phyloP scores from a whole-genome alignment of 1,284 basidiomycete species.

The Sporisorium exsertum region DNA sequence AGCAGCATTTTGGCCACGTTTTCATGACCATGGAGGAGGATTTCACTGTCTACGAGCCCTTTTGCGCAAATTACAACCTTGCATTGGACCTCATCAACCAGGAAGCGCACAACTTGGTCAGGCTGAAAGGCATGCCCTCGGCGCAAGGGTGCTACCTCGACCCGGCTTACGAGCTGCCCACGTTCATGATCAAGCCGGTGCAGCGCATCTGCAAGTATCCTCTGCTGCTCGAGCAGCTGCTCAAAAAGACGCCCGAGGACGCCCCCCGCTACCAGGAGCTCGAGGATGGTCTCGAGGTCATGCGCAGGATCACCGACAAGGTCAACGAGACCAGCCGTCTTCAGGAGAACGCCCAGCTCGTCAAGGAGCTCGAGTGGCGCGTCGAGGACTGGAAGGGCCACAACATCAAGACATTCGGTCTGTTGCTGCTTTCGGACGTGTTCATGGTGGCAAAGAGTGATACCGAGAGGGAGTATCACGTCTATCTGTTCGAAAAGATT shows the following conservation, averaged over 20 bases:
- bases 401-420: constrained; percentile 90
- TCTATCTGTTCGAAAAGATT: constrained; percentile 99
- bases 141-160: constrained; percentile 69
- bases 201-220: constrained; percentile 84
- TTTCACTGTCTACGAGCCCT: constrained; percentile 82
- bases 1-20: constrained; percentile 73
- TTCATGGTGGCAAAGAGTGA: constrained; percentile 97
- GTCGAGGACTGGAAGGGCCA: constrained; percentile 99
- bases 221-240: constrained; percentile 73
- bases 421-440: constrained; percentile 90
- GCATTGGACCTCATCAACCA: constrained; percentile 83
- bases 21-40: constrained; percentile 81
- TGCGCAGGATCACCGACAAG: constrained; percentile 91
- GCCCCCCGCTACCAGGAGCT: constrained; percentile 78
- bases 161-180: constrained; percentile 80
- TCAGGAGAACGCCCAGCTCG: constrained; percentile 84
- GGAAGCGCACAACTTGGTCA: constrained; percentile 57
- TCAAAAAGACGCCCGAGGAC: constrained; percentile 75
- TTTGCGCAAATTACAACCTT: constrained; percentile 83
- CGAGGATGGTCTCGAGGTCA: constrained; percentile 82
- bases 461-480: constrained; percentile 96
- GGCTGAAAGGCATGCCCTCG: constrained; percentile 54
- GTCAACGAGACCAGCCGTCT: constrained; percentile 93
- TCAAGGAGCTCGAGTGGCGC: constrained; percentile 85
- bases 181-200: constrained; percentile 82